Base-by-base conservation (phyloP, 2,329 filamentous ascomycete species). In the Corniculantispora saksenae region DNA sequence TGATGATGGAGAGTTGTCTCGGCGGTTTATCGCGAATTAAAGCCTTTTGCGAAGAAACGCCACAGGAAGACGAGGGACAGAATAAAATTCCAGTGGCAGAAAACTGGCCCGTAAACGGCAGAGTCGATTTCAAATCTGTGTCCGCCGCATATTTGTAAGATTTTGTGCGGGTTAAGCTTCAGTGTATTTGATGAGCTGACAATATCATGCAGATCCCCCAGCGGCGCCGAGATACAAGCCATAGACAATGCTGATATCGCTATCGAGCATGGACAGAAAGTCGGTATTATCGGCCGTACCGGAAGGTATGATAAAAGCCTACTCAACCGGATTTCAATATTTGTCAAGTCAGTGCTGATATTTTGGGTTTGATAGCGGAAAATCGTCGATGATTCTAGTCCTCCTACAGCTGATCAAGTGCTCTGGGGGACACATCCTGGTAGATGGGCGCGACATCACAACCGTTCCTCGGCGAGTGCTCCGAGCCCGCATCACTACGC, bases 321-420 rank as follows among this genome's bases (percentile, higher is more conserved):
- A 50, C 27, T 61, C 3, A 55, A 27, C 23, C 15, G 13, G 21
- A 23, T 23, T n/a, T 1, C 10, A 35, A 25, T 21, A n/a, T n/a
- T n/a, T n/a, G n/a, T n/a, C n/a, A n/a, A n/a, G n/a, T n/a, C n/a
- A n/a, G n/a, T n/a, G n/a, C n/a, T n/a, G n/a, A n/a, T n/a, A n/a
- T n/a, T n/a, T n/a, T n/a, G n/a, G n/a, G n/a, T n/a, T n/a, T n/a
- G n/a, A n/a, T n/a, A 61, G 58, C 17, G 48, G 58, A 8, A 61
- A 61, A n/a, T 51, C 45, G 45, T 53, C 47, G 6, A n/a, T 61
- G n/a, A 53, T 61, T 21, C 58, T 61, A 2, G 48, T 29, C 3
- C 27, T 61, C 8, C 32, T 61, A 3, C 21, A 40, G 10, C 27
- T 61, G 23, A 19, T 54, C n/a, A 47, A 61, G 17, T 61, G 32